Evolutionary conservation across 768 basidiomycete genomes (phyloP).

Genomic region (Termitomyces sp.): DNA sequence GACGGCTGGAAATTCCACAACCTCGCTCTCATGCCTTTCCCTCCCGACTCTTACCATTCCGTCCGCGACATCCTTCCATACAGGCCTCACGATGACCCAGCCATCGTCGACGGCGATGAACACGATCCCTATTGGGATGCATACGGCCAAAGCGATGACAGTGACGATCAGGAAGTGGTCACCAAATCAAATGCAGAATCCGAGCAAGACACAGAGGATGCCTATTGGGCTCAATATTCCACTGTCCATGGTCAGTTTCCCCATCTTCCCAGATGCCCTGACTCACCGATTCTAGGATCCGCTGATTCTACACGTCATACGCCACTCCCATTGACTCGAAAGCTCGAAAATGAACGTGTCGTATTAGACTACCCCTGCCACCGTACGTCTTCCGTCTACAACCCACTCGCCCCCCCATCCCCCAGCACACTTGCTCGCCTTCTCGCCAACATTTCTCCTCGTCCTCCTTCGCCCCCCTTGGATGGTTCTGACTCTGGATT

Average conservation of each 20-base stretch:
- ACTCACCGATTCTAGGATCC: conserved; percentile 42
- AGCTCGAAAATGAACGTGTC: conserved; percentile 25
- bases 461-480: conserved; percentile 18
- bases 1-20: conserved; percentile 71
- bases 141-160: conserved; percentile 38
- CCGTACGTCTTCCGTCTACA: conserved; percentile 26
- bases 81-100: conserved; percentile 27
- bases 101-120: conserved; percentile 29
- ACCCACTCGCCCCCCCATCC: conserved; percentile 39
- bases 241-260: conserved; percentile 55
- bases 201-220: conserved; percentile 43
- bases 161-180: conserved; percentile 16
- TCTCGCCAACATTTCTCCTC: conserved; percentile 31
- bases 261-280: background rate
- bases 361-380: conserved; percentile 27
- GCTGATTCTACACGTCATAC: conserved; percentile 70
- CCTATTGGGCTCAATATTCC: conserved; percentile 76
- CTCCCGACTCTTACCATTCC: conserved; percentile 32
- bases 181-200: conserved; percentile 14
- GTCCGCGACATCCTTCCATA: conserved; percentile 24
- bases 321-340: conserved; percentile 30
- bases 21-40: conserved; percentile 67
- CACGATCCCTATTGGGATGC: conserved; percentile 69
- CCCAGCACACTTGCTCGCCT: conserved; percentile 36
- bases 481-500: conserved; percentile 21